Base-by-base conservation (phyloP, 805 yeast genomes). In the Candida tallmaniae region DNA sequence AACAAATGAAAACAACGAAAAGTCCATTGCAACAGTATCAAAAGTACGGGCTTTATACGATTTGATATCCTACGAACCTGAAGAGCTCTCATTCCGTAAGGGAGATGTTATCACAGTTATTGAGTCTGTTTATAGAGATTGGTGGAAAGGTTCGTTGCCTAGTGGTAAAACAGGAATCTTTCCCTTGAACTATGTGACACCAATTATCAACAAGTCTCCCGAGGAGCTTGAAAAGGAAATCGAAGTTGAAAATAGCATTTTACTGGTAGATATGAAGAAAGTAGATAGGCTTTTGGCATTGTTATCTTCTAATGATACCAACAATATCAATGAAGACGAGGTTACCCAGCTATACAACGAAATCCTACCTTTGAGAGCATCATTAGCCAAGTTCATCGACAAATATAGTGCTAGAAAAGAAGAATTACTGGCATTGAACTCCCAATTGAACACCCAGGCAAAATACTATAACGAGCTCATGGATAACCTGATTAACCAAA, bases 141-240 rank as follows among this genome's bases (percentile, higher is more conserved):
- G 98, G 98, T 85, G 96, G 82, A 73, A 86, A 45, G 98, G 98
- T 11, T 76, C 90, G 5, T 60, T 90, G 33, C 55, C 70, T 4
- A 70, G 74, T 35, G 96, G 96, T 1, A 73, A 71, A 35, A 69
- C 78, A 32, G 98, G 98, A 13, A 81, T 93, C 10, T 88, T 90
- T 58, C 98, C 98, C 0, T 72, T 85, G 39, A 90, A 90, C 54
- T 90, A 93, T 52, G 97, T 93, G 1, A 74, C 85, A 0, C 88
- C 88, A 2, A 62, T 88, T 4, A 74, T 79, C 1, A 82, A 78
- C 29, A 80, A 82, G 23, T 68, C 85, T 0, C 68, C 74, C 2
- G 70, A 72, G 31, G 89, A 88, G 43, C 41, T 81, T 4, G 58
- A 60, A 6, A 58, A 62, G 18, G 83, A 80, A 47, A 45, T 51